A percentile compares a stretch with the other conserved stretches of the same genome.
Conservation (phyloP, 75 land plant species). For the Picea glauca region DNA sequence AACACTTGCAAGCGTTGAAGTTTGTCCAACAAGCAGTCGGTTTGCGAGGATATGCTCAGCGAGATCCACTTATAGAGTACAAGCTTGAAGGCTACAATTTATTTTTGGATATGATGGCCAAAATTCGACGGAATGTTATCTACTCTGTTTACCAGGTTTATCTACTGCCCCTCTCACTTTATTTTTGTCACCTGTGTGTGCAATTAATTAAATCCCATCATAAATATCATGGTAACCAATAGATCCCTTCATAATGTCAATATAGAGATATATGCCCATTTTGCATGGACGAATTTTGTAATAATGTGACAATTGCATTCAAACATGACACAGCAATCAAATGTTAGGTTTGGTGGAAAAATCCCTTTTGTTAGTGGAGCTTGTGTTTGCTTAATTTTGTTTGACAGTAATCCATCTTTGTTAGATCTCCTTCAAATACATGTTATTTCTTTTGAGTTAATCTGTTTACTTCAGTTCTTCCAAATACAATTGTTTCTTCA, state of each 20-base stretch:
- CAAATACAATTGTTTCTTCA: too few relatives aligned
- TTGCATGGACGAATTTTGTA: background rate
- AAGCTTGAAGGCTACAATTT: conserved; percentile 98
- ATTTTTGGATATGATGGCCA: conserved; percentile 98
- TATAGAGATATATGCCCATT: background rate
- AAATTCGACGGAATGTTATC: conserved; percentile 88
- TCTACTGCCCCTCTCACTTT: background rate
- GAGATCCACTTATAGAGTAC: conserved; percentile 99
- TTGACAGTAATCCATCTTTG: too few relatives aligned
- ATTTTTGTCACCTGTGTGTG: background rate
- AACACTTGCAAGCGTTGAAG: conserved; percentile 96
- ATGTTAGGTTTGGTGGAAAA: too few relatives aligned
- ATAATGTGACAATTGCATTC: too few relatives aligned
- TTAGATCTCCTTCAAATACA: too few relatives aligned
- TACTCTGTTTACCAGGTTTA: conserved; percentile 94
- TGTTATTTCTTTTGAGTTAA: too few relatives aligned
- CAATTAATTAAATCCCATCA: background rate
- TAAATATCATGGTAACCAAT: background rate
- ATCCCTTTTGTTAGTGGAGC: too few relatives aligned
- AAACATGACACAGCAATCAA: too few relatives aligned
- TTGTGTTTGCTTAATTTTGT: too few relatives aligned
- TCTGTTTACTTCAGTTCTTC: too few relatives aligned
- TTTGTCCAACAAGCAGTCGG: conserved; percentile 99
- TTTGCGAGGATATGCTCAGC: conserved; percentile 96
- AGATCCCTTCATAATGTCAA: background rate